These are phyloP conservation scores for Quercus suber DNA, from an alignment of 306 rosid genomes.

Conservation along the genomic window DNA sequence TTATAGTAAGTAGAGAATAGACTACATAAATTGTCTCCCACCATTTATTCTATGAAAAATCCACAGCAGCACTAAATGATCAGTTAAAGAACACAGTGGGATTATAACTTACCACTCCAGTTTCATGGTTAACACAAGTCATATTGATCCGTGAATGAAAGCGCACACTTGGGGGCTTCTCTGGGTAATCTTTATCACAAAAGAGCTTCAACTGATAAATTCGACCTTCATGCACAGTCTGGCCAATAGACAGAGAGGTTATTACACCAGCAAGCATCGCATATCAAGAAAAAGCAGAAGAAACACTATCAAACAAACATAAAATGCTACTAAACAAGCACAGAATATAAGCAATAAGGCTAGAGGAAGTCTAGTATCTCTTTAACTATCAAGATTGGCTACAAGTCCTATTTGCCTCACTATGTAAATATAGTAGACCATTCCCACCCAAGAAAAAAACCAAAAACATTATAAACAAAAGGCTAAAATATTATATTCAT, in stretches of 20 bases:
- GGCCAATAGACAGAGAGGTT: conserved; percentile 16
- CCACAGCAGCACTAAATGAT: neutral
- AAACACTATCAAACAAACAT: neutral
- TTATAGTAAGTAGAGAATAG: neutral
- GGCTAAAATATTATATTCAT: too few species aligned
- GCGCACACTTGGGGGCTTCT: conserved; percentile 96
- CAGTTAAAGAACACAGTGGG: conserved; percentile 9
- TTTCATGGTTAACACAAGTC: conserved; percentile 98
- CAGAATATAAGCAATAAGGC: neutral
- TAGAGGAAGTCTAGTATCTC: neutral
- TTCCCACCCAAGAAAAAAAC: too few species aligned
- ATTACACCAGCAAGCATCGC: conserved; percentile 22
- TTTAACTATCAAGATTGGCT: neutral
- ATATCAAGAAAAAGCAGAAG: neutral
- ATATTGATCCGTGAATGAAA: conserved; percentile 96
- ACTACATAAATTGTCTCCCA: neutral
- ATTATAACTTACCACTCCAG: conserved; percentile 79
- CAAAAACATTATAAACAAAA: neutral
- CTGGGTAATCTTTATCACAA: conserved; percentile 99
- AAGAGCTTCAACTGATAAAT: conserved; percentile 98
- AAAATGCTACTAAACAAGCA: neutral
- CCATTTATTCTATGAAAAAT: neutral
- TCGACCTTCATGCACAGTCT: conserved; percentile 99
- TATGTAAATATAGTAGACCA: neutral
- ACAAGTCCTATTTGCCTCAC: neutral